Evolutionary conservation across 2,329 filamentous ascomycete species (phyloP).

Genomic region (Fusarium chlamydosporum): DNA sequence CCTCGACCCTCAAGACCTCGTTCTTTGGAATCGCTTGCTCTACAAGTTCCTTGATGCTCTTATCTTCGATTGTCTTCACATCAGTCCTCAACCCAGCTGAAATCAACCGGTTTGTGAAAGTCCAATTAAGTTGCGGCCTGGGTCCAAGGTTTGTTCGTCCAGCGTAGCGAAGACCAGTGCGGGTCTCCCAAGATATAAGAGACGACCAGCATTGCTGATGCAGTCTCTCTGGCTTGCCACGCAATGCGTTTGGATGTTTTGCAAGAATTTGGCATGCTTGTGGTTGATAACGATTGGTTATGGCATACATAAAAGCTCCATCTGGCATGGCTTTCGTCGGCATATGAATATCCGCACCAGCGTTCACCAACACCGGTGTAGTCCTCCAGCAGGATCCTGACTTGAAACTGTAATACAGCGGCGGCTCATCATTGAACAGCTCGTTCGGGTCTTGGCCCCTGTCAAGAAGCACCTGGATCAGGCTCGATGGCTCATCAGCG

Average conservation of each 20-base stretch:
- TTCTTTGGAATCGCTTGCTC: conserved; percentile 42
- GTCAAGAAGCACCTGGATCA: conserved; percentile 48
- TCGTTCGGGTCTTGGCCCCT: conserved; percentile 49
- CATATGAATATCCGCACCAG: conserved; percentile 48
- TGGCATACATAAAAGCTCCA: conserved; percentile 50
- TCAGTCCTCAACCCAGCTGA: conserved; percentile 48
- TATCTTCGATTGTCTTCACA: conserved; percentile 41
- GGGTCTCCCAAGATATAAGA: conserved; percentile 40
- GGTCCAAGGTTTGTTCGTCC: conserved; percentile 5
- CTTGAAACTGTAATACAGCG: conserved; percentile 49
- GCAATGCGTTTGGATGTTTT: conserved; percentile 45
- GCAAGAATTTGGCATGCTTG: conserved; percentile 48
- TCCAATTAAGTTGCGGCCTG: conserved; percentile 48
- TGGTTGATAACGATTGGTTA: conserved; percentile 48
- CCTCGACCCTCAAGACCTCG: conserved; percentile 40
- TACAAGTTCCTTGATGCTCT: conserved; percentile 43
- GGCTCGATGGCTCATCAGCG: conserved; percentile 47
- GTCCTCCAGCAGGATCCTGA: conserved; percentile 50
- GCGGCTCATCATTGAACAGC: conserved; percentile 47
- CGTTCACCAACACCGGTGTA: conserved; percentile 49
- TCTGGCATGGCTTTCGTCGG: conserved; percentile 47
- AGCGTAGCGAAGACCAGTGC: conserved; percentile 16
- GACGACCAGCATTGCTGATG: conserved; percentile 48
- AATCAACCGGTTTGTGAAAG: conserved; percentile 44
- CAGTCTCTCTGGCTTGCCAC: conserved; percentile 38